Evolutionary conservation across 176 grass and related monocot species (phyloP).

Genomic region (Metroxylon sagu): DNA sequence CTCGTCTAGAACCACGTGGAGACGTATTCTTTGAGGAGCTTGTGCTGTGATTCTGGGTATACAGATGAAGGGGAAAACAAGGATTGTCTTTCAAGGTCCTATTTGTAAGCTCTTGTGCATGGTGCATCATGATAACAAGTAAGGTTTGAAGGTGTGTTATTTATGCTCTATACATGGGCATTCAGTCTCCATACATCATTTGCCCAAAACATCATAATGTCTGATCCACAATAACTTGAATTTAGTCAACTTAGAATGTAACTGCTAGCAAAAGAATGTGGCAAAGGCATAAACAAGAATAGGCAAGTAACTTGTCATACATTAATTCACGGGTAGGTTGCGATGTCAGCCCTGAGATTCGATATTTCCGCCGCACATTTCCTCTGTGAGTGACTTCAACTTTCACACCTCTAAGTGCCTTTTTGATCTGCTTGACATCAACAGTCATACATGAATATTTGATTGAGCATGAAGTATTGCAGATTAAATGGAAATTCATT

Average conservation of each 20-base stretch:
- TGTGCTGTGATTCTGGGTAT: no score
- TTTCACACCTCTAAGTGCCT: conserved; percentile 38
- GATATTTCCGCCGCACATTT: conserved; percentile 20
- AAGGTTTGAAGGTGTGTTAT: no score
- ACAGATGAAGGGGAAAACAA: no score
- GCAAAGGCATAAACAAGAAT: not conserved
- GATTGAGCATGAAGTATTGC: not conserved
- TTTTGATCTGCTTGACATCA: conserved; percentile 42
- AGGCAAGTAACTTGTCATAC: conserved; percentile 26
- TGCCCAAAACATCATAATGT: not conserved
- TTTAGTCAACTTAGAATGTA: no score
- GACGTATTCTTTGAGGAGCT: no score
- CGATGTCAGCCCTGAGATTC: conserved; percentile 24
- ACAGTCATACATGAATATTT: conserved; percentile 8
- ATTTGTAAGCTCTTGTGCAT: no score
- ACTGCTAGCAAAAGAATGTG: no score
- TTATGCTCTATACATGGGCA: no score
- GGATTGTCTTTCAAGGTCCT: no score
- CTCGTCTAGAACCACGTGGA: no score
- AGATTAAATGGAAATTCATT: no score
- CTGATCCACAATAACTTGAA: not conserved
- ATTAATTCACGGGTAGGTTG: conserved; percentile 8
- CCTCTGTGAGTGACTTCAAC: conserved; percentile 50
- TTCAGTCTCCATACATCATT: not conserved
- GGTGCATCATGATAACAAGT: no score